phyloP scores from a whole-genome alignment of 2,329 filamentous ascomycete genomes.

The Podosphaera aphanis region DNA sequence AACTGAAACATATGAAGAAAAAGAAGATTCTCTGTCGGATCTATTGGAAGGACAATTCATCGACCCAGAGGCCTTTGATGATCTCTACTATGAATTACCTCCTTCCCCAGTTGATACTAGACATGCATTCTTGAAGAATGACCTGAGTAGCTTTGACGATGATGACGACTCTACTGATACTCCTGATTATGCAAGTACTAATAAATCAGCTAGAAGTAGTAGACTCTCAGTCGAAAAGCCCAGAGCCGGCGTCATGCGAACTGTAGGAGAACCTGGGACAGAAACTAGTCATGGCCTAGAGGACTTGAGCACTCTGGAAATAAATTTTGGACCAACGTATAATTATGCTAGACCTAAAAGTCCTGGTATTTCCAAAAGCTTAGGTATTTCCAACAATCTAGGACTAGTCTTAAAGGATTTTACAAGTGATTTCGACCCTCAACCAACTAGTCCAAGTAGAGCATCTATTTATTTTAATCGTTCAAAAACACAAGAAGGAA shows the following conservation, averaged over 20 bases:
- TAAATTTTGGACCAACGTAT: slow-evolving; percentile 73
- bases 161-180: slow-evolving; percentile 39
- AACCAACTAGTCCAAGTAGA: slow-evolving; percentile 4
- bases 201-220: slow-evolving; percentile 15
- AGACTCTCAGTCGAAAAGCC: slow-evolving; percentile 36
- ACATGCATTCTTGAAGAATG: slow-evolving; percentile 11
- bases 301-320: slow-evolving; percentile 27
- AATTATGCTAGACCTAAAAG: slow-evolving; percentile 19
- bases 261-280: slow-evolving; percentile 29
- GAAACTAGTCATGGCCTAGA: slow-evolving; percentile 19
- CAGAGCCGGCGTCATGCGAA: slow-evolving; percentile 58
- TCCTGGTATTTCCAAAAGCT: slow-evolving; percentile 36
- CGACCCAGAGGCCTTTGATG: slow-evolving; percentile 25
- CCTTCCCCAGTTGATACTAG: slow-evolving; percentile 1
- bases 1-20: neutral
- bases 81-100: slow-evolving; percentile 8
- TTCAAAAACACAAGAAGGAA: slow-evolving; percentile 20
- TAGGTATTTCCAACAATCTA: slow-evolving; percentile 9
- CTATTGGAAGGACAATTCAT: slow-evolving; percentile 21
- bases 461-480: slow-evolving; percentile 15
- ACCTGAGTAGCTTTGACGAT: slow-evolving; percentile 27
- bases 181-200: slow-evolving; percentile 54
- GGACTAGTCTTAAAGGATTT: slow-evolving; percentile 34
- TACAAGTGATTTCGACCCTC: slow-evolving; percentile 3
- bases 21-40: slow-evolving; percentile 5